Evolutionary conservation across 169 alveolate species (phyloP).

Genomic region (Cryptosporidium meleagridis): DNA sequence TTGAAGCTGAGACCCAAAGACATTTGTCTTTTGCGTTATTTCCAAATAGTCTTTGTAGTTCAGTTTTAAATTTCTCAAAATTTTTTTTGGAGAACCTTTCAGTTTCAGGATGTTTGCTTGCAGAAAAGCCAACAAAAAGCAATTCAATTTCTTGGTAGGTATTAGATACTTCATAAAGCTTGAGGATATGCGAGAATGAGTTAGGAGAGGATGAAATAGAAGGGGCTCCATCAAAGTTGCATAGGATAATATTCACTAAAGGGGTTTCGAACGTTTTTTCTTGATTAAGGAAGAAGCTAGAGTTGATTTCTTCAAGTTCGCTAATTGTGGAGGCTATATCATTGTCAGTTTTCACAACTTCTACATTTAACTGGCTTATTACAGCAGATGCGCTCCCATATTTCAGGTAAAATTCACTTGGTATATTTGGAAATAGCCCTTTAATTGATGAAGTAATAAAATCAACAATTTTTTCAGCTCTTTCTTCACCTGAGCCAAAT

Average conservation of each 20-base stretch:
- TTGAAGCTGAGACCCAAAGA: conserved; percentile 34
- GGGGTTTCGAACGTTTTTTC: conserved; percentile 17
- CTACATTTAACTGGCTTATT: conserved; percentile 25
- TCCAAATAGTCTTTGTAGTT: conserved; percentile 53
- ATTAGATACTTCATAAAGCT: conserved; percentile 14
- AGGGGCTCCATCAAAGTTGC: conserved; percentile 44
- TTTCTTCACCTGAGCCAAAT: neutral
- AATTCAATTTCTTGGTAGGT: conserved; percentile 15
- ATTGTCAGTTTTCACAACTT: neutral
- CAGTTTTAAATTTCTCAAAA: conserved; percentile 46
- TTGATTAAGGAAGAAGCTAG: neutral
- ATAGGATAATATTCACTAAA: conserved; percentile 40
- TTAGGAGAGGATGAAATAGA: neutral
- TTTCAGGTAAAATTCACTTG: conserved; percentile 5
- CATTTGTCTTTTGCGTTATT: conserved; percentile 32
- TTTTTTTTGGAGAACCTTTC: conserved; percentile 54
- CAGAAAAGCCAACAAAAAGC: conserved; percentile 30
- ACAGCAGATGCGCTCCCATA: neutral
- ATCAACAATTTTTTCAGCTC: neutral
- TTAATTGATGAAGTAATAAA: conserved; percentile 1
- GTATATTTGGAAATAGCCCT: conserved; percentile 3
- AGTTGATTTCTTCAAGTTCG: neutral
- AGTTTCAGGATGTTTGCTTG: conserved; percentile 17
- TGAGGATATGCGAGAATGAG: neutral
- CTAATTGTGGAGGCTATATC: neutral